phyloP scores from a whole-genome alignment of 2,329 filamentous ascomycete genomes.

The Sporothrix luriei region DNA sequence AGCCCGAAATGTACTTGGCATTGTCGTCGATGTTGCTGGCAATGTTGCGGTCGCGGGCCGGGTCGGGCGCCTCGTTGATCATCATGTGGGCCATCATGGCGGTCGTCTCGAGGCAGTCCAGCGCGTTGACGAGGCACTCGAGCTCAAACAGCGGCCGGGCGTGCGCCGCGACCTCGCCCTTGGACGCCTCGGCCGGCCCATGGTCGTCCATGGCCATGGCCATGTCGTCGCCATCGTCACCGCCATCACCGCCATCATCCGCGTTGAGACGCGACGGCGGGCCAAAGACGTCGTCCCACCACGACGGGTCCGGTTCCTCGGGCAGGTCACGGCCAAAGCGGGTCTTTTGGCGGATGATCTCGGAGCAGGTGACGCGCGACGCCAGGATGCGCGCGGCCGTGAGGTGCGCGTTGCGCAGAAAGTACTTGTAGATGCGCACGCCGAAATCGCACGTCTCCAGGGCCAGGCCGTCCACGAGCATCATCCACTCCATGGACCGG shows the following conservation, averaged over 20 bases:
- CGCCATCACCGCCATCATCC: not conserved
- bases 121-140: constrained; percentile 65
- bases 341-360: constrained; percentile 51
- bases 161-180: constrained; percentile 53
- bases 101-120: constrained; percentile 70
- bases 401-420: constrained; percentile 68
- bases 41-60: constrained; percentile 51
- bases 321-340: constrained; percentile 41
- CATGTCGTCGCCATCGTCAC: constrained; percentile 33
- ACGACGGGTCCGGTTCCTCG: constrained; percentile 44
- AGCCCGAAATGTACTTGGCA: constrained; percentile 58
- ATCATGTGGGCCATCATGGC: constrained; percentile 59
- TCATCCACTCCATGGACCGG: constrained; percentile 80
- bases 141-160: constrained; percentile 69
- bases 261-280: not conserved
- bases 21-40: constrained; percentile 58
- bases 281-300: constrained; percentile 46
- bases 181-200: constrained; percentile 40
- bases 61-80: constrained; percentile 51
- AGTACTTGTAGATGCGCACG: constrained; percentile 75
- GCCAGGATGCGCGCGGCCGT: constrained; percentile 58
- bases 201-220: constrained; percentile 44
- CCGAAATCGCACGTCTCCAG: constrained; percentile 50
- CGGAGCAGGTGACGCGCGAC: constrained; percentile 54
- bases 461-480: constrained; percentile 63